phyloP scores from a whole-genome alignment of 2,329 filamentous ascomycete genomes.

The Neonectria neomacrospora region DNA sequence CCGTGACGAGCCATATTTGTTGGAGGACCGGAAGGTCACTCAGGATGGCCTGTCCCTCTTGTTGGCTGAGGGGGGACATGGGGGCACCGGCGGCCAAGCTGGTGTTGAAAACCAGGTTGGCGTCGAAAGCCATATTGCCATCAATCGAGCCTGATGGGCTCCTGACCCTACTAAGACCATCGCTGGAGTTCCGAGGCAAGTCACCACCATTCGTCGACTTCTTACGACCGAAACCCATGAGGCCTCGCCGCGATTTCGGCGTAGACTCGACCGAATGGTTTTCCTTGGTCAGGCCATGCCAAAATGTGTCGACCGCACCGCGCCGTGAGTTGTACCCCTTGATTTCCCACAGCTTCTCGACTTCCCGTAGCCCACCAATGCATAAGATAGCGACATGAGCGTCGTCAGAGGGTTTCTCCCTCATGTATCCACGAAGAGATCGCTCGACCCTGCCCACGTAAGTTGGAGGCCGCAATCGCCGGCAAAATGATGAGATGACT shows the following conservation, averaged over 20 bases:
- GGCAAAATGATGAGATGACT: constrained; percentile 72
- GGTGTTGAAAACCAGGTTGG: constrained; percentile 65
- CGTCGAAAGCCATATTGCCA: constrained; percentile 45
- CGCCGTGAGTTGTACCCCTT: constrained; percentile 72
- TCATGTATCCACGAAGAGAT: constrained; percentile 70
- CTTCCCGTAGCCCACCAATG: constrained; percentile 70
- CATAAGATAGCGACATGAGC: constrained; percentile 70
- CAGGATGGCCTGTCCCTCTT: constrained; percentile 63
- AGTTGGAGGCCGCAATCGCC: constrained; percentile 70
- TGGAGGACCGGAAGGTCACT: constrained; percentile 67
- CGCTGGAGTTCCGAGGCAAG: constrained; percentile 39
- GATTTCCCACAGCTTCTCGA: constrained; percentile 73
- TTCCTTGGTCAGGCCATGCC: constrained; percentile 61
- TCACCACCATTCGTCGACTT: constrained; percentile 58
- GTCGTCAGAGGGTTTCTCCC: constrained; percentile 71
- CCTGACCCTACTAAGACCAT: constrained; percentile 38
- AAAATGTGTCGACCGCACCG: constrained; percentile 70
- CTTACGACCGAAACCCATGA: constrained; percentile 67
- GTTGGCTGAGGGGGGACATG: constrained; percentile 65
- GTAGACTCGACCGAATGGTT: constrained; percentile 49
- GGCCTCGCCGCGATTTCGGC: constrained; percentile 62
- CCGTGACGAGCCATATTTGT: constrained; percentile 71
- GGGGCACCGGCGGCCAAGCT: constrained; percentile 71
- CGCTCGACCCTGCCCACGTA: constrained; percentile 72
- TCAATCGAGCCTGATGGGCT: constrained; percentile 48